Evolutionary conservation across 2,329 filamentous ascomycete species (phyloP), one percentile per base, ranked within the genome.

Genomic region (Tolypocladium album): DNA sequence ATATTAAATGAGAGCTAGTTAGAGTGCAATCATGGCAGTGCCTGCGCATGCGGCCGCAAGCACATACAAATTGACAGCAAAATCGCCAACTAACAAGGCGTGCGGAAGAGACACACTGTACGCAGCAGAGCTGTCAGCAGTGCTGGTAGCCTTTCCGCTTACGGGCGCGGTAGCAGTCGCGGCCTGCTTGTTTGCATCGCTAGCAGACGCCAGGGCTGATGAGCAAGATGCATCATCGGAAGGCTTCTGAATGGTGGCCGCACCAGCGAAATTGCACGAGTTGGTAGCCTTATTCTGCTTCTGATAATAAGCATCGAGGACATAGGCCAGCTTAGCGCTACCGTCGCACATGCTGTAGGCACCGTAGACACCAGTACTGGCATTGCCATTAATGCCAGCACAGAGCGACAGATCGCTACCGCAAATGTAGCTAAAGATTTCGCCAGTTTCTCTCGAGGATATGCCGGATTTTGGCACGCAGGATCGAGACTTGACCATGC

Each of bases 381-480:
- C 74, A 59, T 76, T 74, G 66, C 61, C 81, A 64, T 75, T 77
- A 75, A 94, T 91, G 59, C 87, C 89, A 27, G 73, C 75, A 76
- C 90, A 94, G 65, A 82, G 80, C 42, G 73, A 69, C 55, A 75
- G 71, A 61, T 79, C 71, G 53, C 75, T 69, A 59, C 85, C 87
- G 75, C 90, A 94, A 74, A 93, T 83, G 72, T 78, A 86, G 71
- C 79, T 80, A 75, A 97, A 97, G 66, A 94, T 82, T 20, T 81
- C 76, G 57, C 82, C 83, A 68, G 85, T 88, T 60, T 84, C 76
- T 58, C 86, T 79, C 56, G 78, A 84, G 36, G 82, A 42, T 13
- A n/a, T n/a, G 17, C 8, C 17, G 3, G 40, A 42, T 42, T 42
- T 42, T n/a, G 40, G 40, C 40, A 42, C 81, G 77, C 94, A 99